Base-by-base conservation (phyloP, 371 early-diverging fungal species). In the Mortierella sp. region DNA sequence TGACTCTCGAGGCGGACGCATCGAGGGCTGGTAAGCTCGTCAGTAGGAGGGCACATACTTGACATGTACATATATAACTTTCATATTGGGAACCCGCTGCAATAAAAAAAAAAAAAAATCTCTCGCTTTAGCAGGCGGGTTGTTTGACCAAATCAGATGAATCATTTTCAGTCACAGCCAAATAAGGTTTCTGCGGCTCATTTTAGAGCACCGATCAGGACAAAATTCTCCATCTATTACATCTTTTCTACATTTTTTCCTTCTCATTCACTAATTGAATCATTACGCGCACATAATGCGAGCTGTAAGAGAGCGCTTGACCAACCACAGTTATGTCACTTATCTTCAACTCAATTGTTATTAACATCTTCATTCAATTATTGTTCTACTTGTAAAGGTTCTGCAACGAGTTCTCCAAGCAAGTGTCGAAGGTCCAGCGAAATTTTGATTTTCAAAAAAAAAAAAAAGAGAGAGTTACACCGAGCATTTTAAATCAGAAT, bases 391-490 rank as follows among this genome's bases (percentile, higher is more conserved):
- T 16, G 12, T 2, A 30, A 83, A 89, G 37, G 89, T 90, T 20
- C 54, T 90, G 10, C 90, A 90, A 68, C 68, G 85, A 66, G 90
- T 90, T 10, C 68, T 83, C 14, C 84, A 72, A 30, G 90, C 90
- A 26, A 87, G 87, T 63, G 90, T 90, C 20, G 75, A 78, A 30
- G 86, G 86, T 84, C 35, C 35, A 35, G 35, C 6, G 6, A 35
- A 35, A 35, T 1, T 35, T 3, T 35, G 35, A 35, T 35, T 35
- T 35, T 35, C 35, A 35, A 35, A n/a, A n/a, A n/a, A n/a, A n/a
- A n/a, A n/a, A n/a, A n/a, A n/a, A n/a, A n/a, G n/a, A n/a, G n/a
- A 3, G 35, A 35, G 35, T 35, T 35, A 35, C 35, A 35, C 32
- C 32, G 5, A 32, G 32, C 32, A 32, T 32, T 3, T 1, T 3